phyloP scores from a whole-genome alignment of 1,139 yeast genomes.

The Pichia sp. region DNA sequence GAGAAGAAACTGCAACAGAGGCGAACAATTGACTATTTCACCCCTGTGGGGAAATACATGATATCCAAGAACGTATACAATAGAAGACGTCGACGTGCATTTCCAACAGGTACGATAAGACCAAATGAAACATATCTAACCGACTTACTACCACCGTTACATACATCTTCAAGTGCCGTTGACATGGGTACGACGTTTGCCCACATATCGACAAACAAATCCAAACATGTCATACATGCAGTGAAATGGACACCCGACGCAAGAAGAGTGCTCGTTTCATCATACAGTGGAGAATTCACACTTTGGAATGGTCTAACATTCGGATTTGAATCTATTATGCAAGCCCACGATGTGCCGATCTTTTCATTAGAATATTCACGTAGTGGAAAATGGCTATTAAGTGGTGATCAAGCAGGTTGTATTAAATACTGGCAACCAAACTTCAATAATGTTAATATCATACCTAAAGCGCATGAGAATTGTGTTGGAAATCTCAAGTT shows the following conservation, averaged over 20 bases:
- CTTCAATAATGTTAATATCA: slow-evolving; percentile 89
- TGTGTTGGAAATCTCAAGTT: slow-evolving; percentile 86
- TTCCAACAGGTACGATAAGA: slow-evolving; percentile 57
- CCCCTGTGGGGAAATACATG: slow-evolving; percentile 74
- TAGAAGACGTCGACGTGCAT: slow-evolving; percentile 30
- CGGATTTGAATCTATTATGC: slow-evolving; percentile 96
- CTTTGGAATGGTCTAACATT: slow-evolving; percentile 96
- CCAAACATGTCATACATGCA: slow-evolving; percentile 87
- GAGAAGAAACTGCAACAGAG: slow-evolving; percentile 35
- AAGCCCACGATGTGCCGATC: slow-evolving; percentile 94
- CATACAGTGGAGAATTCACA: slow-evolving; percentile 94
- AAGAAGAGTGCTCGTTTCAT: slow-evolving; percentile 82
- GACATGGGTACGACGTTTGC: slow-evolving; percentile 81
- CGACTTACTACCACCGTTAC: slow-evolving; percentile 70
- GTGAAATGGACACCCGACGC: slow-evolving; percentile 98
- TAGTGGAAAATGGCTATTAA: slow-evolving; percentile 90
- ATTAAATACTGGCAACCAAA: slow-evolving; percentile 98
- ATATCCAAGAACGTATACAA: slow-evolving; percentile 57
- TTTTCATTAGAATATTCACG: slow-evolving; percentile 80
- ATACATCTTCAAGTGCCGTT: slow-evolving; percentile 53
- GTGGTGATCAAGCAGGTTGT: slow-evolving; percentile 91
- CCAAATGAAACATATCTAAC: slow-evolving; percentile 78
- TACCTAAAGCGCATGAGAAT: slow-evolving; percentile 71
- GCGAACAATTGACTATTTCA: slow-evolving; percentile 87
- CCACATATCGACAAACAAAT: slow-evolving; percentile 88